Evolutionary conservation across 1,284 basidiomycete genomes (phyloP), one percentile per base, ranked within the genome.

Genomic region (Irpex sp.): DNA sequence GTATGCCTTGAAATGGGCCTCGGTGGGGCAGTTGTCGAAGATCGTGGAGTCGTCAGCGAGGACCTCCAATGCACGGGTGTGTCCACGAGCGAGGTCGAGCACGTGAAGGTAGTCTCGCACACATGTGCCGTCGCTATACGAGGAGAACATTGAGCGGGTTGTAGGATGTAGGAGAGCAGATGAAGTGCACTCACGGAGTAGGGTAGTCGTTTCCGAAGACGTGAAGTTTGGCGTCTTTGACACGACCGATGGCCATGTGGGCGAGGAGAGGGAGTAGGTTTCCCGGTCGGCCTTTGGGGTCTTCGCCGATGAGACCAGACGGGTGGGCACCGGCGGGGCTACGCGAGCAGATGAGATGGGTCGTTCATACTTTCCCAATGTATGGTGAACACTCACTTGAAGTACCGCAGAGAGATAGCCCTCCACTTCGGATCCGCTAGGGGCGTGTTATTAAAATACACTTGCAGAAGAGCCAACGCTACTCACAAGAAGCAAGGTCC

Each of bases 191-290:
- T 71, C 70, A 93, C 92, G 86, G 88, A 1, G 97, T 99, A 34
- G 96, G 96, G 77, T 98, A 99, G 78, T 99, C 96, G 75, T 97
- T 94, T 58, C 97, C 97, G 74, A 98, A 99, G 11, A 99, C 93
- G 75, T 96, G 92, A 63, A 99, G 81, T 5, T 85, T 88, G 7
- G 86, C 79, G 64, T 92, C 88, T 68, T 91, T 87, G 71, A 96
- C 87, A 67, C 95, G 89, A 51, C 97, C 97, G 61, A 96, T 82
- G 2, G 97, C 96, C 86, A 99, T 98, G 64, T 98, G 96, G 4
- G 96, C 93, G 51, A 99, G 87, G 6, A 99, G 81, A 11, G 97
- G 97, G 40, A 99, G 81, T 36, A 99, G 85, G 78, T 99, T 99
- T 64, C 94, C 95, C 5, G 97, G 97, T 67, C 94, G 91, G 61